These are phyloP conservation scores for Botryotinia globosa DNA, from an alignment of 2,329 filamentous ascomycete species.

Conservation along the genomic window DNA sequence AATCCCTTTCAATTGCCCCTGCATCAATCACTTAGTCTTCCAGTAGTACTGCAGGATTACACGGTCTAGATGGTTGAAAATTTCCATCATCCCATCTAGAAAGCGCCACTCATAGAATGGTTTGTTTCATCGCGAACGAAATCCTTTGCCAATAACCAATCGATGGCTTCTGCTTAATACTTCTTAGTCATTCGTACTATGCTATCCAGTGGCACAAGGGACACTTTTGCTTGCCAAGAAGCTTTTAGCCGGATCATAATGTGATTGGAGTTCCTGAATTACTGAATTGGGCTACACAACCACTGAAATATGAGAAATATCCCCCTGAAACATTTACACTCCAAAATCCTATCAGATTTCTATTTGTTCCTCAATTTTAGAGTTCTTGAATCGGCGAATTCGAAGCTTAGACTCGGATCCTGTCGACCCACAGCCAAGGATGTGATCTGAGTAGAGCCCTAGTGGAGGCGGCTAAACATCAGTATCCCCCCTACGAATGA, in stretches of 20 bases:
- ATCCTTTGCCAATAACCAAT: constrained; percentile 5
- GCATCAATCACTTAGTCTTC: background rate
- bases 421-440: background rate
- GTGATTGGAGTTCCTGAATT: constrained; percentile 2
- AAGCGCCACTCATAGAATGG: background rate
- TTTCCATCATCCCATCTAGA: background rate
- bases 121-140: background rate
- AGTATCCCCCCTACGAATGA: background rate
- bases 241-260: background rate
- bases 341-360: background rate
- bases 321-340: background rate
- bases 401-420: background rate
- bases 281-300: background rate
- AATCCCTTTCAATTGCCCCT: background rate
- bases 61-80: background rate
- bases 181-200: constrained; percentile 7
- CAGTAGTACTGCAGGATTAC: background rate
- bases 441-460: background rate
- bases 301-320: background rate
- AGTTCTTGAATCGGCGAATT: background rate
- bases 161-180: background rate
- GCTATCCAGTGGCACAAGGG: background rate
- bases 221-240: constrained; percentile 2
- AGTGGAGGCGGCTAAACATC: background rate
- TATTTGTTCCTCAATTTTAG: background rate